Evolutionary conservation across 805 yeast species (phyloP), one percentile per base, ranked within the genome.

Genomic region (Starmera quercuum): DNA sequence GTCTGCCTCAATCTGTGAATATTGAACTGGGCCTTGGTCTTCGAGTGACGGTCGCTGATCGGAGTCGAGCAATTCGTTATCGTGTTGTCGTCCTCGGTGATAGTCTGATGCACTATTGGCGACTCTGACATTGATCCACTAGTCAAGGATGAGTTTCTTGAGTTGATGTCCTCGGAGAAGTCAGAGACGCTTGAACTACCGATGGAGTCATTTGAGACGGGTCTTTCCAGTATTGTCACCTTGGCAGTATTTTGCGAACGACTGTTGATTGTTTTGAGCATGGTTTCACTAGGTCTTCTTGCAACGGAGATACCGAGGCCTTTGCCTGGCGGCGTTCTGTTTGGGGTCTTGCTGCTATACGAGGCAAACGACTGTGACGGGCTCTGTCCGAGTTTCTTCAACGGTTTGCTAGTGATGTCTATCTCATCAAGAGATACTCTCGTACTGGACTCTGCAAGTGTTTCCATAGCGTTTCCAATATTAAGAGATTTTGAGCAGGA

Each of bases 171-270:
- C n/a, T 42, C 44, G 10, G 34, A 29, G 26, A 31, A 43, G 13
- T 48, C 52, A 1, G 54, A 49, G 10, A 38, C 40, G 8, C 25
- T 37, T 5, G 51, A 34, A 25, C 44, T 39, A 7, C 41, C 34
- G 11, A 51, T 45, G 4, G 54, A 49, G 35, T 51, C 56, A 33
- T 51, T 46, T 7, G 56, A 51, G 6, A 48, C 51, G 1, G 56
- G 56, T 39, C 56, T 42, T 19, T 49, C 51, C 29, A 41, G 26
- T 10, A 46, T 37, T 2, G 51, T 34, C 4, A 41, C 32, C 15
- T 39, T 40, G 11, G 33, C 17, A 13, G 7, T 17, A n/a, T 24
- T 31, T 7, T n/a, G 10, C 18, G 23, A 11, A 28, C 12, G 9
- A 4, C 11, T 24, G 13, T 21, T 32, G 5, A 32, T 11, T 14